Evolutionary conservation across 768 basidiomycete species (phyloP).

Genomic region (Suillus subluteus): DNA sequence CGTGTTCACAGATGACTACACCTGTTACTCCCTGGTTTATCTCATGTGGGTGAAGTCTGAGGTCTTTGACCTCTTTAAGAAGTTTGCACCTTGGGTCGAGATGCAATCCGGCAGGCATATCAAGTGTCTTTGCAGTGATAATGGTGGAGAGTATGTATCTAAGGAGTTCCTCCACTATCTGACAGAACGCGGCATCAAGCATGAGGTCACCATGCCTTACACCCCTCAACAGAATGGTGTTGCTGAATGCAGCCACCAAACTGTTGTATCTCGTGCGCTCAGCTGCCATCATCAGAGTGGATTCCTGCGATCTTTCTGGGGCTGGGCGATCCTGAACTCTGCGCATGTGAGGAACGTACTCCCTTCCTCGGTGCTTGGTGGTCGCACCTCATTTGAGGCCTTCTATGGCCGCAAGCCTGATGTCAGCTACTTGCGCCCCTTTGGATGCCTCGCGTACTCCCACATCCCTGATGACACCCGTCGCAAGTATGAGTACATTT

Average conservation of each 20-base stretch:
- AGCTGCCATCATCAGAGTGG: conserved; percentile 28
- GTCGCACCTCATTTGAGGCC: conserved; percentile 27
- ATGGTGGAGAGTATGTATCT: too few species aligned
- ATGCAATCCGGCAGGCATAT: too few species aligned
- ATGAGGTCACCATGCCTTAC: too few species aligned
- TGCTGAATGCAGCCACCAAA: background rate
- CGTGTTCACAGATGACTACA: too few species aligned
- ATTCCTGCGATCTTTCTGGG: conserved; percentile 28
- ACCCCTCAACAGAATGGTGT: too few species aligned
- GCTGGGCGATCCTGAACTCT: conserved; percentile 14
- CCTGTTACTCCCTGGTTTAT: too few species aligned
- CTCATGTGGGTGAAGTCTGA: too few species aligned
- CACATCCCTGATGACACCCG: background rate
- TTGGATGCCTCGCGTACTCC: conserved; percentile 17
- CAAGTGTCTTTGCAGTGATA: too few species aligned
- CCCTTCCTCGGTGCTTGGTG: conserved; percentile 8
- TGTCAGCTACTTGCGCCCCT: conserved; percentile 24
- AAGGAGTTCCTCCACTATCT: too few species aligned
- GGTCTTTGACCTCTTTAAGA: too few species aligned
- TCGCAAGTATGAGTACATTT: background rate
- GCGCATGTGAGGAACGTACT: conserved; percentile 11
- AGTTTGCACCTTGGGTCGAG: too few species aligned
- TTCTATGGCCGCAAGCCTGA: conserved; percentile 29
- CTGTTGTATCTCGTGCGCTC: conserved; percentile 24
- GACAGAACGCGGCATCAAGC: too few species aligned